Conservation (phyloP, 1,139 yeast species). For the Saccharomyces hybrid region DNA sequence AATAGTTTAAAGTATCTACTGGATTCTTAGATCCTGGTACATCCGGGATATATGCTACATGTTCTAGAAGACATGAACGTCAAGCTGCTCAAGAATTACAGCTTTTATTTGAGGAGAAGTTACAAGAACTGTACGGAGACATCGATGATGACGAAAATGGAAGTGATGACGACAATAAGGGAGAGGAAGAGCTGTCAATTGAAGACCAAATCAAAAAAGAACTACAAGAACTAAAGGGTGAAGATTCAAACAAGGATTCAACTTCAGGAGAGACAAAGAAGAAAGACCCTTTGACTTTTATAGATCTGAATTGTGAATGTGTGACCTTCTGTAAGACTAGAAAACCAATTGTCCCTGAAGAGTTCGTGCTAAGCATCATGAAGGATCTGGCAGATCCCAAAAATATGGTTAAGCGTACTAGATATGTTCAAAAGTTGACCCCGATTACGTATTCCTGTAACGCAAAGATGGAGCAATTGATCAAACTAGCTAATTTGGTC, state of each 20-base stretch:
- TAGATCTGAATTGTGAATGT: conserved; percentile 78
- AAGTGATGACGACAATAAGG: conserved; percentile 33
- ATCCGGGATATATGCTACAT: conserved; percentile 78
- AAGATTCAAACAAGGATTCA: conserved; percentile 19
- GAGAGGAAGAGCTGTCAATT: conserved; percentile 43
- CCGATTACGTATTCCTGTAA: conserved; percentile 75
- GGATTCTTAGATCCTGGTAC: conserved; percentile 60
- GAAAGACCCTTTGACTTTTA: conserved; percentile 48
- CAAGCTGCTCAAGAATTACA: conserved; percentile 69
- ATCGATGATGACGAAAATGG: conserved; percentile 30
- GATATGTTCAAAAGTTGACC: conserved; percentile 69
- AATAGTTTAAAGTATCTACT: conserved; percentile 22
- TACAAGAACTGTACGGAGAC: conserved; percentile 45
- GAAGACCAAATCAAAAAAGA: conserved; percentile 74
- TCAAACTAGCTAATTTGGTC: conserved; percentile 48
- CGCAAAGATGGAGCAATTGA: conserved; percentile 62
- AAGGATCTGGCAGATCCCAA: conserved; percentile 46
- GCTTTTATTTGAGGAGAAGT: conserved; percentile 51
- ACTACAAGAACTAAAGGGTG: conserved; percentile 46
- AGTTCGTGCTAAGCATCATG: conserved; percentile 57
- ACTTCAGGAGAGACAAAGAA: conserved; percentile 25
- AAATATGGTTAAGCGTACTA: conserved; percentile 43
- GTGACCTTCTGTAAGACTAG: conserved; percentile 73
- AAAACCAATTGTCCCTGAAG: conserved; percentile 70
- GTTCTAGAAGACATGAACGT: conserved; percentile 69